Base-by-base conservation (phyloP, 805 yeast species). In the Metschnikowia drakensbergensis region DNA sequence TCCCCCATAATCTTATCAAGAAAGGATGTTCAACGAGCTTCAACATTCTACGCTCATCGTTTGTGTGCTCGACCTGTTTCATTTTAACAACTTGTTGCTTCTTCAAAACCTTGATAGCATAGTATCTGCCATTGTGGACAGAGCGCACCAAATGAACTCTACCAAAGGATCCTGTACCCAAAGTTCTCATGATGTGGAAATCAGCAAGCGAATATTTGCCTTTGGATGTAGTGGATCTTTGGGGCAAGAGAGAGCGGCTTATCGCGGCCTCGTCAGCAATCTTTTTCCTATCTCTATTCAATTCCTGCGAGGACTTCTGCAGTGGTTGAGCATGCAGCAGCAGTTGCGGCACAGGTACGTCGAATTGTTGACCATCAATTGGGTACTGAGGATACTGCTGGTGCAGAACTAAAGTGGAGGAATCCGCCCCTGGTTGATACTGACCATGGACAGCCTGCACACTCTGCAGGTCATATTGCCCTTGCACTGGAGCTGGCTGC, bases 1-100 rank as follows among this genome's bases (percentile, higher is more conserved):
- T 80, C n/a, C 84, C 84, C 84, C 84, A 80, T 83, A 80, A 79
- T 48, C 84, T 61, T 52, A 79, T 80, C 54, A 80, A 68, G 53
- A 80, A 80, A 5, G 84, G 84, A 57, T 80, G 84, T 54, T 80
- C 81, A 9, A 80, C 80, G 47, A 79, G 66, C 52, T 75, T 77
- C 35, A 80, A 65, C 80, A 80, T 80, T 54, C 83, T 66, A 48
- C 84, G 65, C 63, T 80, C 84, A 59, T 80, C 84, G 57, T 80
- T 80, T 17, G 84, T 80, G 60, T 80, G 84, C 60, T 80, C 84
- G 23, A 80, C 82, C 59, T 80, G 84, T 60, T 80, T 80, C 79
- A 79, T 78, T 55, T 75, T 78, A 9, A 80, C 79, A 42, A 80
- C 83, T 56, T 80, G 75, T 40, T 74, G 76, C 60, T 80, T 80